Conservation (phyloP, 345 rosid genomes). For the Raphanus sativus region DNA sequence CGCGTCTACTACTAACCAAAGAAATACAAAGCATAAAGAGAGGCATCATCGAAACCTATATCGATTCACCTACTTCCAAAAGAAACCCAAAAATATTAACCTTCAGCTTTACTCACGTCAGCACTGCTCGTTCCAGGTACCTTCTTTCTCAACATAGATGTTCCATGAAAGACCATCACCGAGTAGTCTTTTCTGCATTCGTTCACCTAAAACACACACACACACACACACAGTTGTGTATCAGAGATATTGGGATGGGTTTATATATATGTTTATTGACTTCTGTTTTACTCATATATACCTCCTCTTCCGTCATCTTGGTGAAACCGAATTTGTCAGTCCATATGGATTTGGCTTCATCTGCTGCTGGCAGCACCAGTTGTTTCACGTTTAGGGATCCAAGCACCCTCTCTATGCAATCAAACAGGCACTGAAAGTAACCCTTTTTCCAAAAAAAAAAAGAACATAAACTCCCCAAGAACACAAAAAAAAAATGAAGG, state of each 20-base stretch:
- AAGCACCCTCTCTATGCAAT: slow-evolving; percentile 71
- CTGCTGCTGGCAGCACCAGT: slow-evolving; percentile 85
- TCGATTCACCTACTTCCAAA: neutral
- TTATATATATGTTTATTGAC: neutral
- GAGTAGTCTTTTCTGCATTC: slow-evolving; percentile 58
- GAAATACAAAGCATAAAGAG: neutral
- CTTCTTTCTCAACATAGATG: slow-evolving; percentile 74
- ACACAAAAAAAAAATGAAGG: neutral
- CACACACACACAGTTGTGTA: neutral
- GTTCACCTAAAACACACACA: slow-evolving; percentile 21
- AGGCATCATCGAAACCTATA: neutral
- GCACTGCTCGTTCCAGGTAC: slow-evolving; percentile 40
- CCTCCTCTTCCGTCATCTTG: slow-evolving; percentile 65
- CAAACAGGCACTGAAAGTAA: slow-evolving; percentile 75
- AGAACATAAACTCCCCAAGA: neutral
- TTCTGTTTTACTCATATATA: slow-evolving; percentile 25
- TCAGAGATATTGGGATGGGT: neutral
- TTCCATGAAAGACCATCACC: slow-evolving; percentile 80
- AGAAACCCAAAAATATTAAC: neutral
- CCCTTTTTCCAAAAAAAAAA: slow-evolving; percentile 51
- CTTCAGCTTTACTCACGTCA: slow-evolving; percentile 27
- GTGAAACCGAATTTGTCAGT: slow-evolving; percentile 74
- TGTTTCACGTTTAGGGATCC: slow-evolving; percentile 63
- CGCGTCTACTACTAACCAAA: neutral
- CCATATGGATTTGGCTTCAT: slow-evolving; percentile 87